Percentiles rank a stretch among this genome's conserved stretches.
Conservation (phyloP, 2,329 filamentous ascomycete species). For the Cladobotryum protrusum region DNA sequence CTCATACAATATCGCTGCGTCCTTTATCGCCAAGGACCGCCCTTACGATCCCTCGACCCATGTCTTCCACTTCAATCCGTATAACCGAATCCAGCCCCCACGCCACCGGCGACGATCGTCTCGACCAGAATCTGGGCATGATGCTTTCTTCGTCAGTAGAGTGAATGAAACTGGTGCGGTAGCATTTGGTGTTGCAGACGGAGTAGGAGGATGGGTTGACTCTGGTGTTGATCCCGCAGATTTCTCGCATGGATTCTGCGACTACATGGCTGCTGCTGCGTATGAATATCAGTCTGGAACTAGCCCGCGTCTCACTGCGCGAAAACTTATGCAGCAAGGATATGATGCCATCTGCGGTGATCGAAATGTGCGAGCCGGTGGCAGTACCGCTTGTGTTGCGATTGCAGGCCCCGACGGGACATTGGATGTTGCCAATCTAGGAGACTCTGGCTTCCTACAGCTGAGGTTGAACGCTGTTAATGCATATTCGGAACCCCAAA, state of each 20-base stretch:
- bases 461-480: conserved; percentile 81
- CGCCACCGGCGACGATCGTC: conserved; percentile 27
- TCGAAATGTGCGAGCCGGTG: conserved; percentile 67
- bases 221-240: conserved; percentile 90
- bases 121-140: conserved; percentile 78
- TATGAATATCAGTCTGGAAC: conserved; percentile 44
- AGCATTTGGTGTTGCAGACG: conserved; percentile 86
- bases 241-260: conserved; percentile 89
- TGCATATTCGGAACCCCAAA: conserved; percentile 77
- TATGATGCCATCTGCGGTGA: conserved; percentile 79
- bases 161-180: conserved; percentile 67
- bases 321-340: conserved; percentile 69
- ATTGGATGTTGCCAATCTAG: conserved; percentile 86
- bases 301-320: conserved; percentile 48
- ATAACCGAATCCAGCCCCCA: conserved; percentile 51
- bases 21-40: conserved; percentile 67
- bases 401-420: conserved; percentile 66
- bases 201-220: conserved; percentile 91
- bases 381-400: conserved; percentile 87
- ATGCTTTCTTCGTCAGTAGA: conserved; percentile 87
- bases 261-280: conserved; percentile 80
- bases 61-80: conserved; percentile 66
- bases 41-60: conserved; percentile 62
- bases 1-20: conserved; percentile 66
- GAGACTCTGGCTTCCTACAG: conserved; percentile 89